A percentile compares a stretch with the other conserved stretches of the same genome.
phyloP scores from a whole-genome alignment of 2,329 filamentous ascomycete species.

The Curvularia verruculosa region DNA sequence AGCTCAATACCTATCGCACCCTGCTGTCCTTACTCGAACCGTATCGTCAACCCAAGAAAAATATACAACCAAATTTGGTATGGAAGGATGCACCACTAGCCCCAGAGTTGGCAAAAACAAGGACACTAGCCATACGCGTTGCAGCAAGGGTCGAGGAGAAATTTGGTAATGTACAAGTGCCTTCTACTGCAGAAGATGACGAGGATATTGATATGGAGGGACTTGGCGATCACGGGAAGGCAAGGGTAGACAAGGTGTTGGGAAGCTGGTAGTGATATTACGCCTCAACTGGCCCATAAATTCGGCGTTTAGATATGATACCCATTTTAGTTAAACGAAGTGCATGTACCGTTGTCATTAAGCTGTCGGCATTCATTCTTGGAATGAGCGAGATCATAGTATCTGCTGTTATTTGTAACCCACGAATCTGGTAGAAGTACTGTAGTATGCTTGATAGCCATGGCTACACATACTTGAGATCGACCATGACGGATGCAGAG shows the following conservation, averaged over 20 bases:
- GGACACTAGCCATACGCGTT: constrained; percentile 58
- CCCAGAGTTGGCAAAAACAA: constrained; percentile 69
- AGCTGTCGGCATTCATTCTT: background rate
- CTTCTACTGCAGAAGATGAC: constrained; percentile 35
- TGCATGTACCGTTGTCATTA: background rate
- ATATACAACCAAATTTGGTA: constrained; percentile 69
- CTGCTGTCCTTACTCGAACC: constrained; percentile 61
- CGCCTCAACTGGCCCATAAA: background rate
- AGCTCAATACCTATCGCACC: constrained; percentile 56
- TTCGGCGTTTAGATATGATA: constrained; percentile 22
- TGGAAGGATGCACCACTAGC: constrained; percentile 70
- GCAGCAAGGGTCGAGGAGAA: constrained; percentile 43
- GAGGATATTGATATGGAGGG: constrained; percentile 30
- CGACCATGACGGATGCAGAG: background rate
- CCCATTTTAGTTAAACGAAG: background rate
- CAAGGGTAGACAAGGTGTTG: constrained; percentile 36
- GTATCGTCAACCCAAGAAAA: constrained; percentile 55
- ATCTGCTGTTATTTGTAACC: background rate
- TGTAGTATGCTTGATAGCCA: background rate
- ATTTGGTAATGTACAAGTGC: constrained; percentile 38
- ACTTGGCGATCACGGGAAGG: constrained; percentile 23
- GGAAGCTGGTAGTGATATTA: constrained; percentile 29
- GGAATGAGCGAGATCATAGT: background rate
- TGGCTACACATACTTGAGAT: background rate
- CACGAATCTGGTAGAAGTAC: too few relatives aligned